phyloP scores from a whole-genome alignment of 2,329 filamentous ascomycete species.

The Monosporascus sp. region DNA sequence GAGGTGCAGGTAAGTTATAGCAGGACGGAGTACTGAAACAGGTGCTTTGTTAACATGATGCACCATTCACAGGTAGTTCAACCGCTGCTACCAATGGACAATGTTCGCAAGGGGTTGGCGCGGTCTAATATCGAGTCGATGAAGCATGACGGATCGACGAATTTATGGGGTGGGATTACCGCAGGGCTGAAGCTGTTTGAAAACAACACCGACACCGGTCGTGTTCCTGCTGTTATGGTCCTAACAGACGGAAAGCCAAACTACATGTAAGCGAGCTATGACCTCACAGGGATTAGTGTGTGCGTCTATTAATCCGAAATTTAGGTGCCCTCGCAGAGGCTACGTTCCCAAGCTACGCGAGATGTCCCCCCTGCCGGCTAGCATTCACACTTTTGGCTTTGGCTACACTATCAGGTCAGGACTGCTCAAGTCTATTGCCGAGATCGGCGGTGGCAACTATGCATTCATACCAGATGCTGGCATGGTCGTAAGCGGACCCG shows the following conservation, averaged over 20 bases:
- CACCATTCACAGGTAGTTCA: constrained; percentile 32
- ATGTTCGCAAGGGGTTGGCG: constrained; percentile 36
- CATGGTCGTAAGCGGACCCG: constrained; percentile 44
- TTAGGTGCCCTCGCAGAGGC: constrained; percentile 42
- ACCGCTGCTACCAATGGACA: constrained; percentile 41
- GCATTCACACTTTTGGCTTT: constrained; percentile 50
- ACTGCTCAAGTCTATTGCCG: constrained; percentile 54
- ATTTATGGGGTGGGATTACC: constrained; percentile 53
- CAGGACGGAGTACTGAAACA: not conserved
- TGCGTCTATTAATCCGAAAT: not conserved
- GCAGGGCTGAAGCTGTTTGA: constrained; percentile 45
- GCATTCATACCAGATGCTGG: constrained; percentile 57
- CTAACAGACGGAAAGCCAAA: constrained; percentile 53
- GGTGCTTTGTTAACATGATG: not conserved
- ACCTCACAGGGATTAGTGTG: not conserved
- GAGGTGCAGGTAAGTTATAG: constrained; percentile 26
- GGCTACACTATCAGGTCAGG: constrained; percentile 44
- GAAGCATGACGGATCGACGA: constrained; percentile 35
- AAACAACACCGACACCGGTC: constrained; percentile 21
- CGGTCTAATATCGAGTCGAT: constrained; percentile 39
- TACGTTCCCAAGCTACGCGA: constrained; percentile 49
- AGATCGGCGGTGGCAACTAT: constrained; percentile 52
- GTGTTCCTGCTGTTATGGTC: constrained; percentile 47
- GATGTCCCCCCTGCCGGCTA: constrained; percentile 34
- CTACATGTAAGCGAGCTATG: constrained; percentile 32